These are phyloP conservation scores for Tolypocladium cylindrosporum DNA, from an alignment of 2,329 filamentous ascomycete species.

Conservation along the genomic window DNA sequence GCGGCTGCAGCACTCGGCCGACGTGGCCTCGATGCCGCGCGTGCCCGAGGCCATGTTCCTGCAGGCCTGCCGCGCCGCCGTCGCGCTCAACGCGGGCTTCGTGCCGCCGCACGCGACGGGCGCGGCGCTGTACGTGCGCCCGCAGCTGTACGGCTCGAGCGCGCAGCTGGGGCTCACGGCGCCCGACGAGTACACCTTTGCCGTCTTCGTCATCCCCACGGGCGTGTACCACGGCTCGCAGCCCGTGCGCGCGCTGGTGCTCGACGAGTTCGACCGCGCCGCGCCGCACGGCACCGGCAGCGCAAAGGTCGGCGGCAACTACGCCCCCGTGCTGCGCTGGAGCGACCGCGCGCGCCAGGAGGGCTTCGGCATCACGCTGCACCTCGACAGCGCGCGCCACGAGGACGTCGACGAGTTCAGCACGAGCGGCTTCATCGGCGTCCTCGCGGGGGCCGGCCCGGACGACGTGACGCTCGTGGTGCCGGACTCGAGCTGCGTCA, in stretches of 20 bases:
- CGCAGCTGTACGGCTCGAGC: conserved; percentile 76
- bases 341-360: conserved; percentile 70
- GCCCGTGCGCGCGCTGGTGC: conserved; percentile 76
- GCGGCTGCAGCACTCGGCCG: conserved; percentile 76
- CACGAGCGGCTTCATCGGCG: conserved; percentile 86
- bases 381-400: conserved; percentile 76
- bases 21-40: conserved; percentile 71
- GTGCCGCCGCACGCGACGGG: conserved; percentile 85
- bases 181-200: conserved; percentile 86
- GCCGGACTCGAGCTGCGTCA: conserved; percentile 81
- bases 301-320: conserved; percentile 95
- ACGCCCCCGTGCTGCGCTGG: conserved; percentile 82
- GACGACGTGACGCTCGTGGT: conserved; percentile 63
- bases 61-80: conserved; percentile 66
- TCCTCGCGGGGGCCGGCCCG: conserved; percentile 37
- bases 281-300: conserved; percentile 85
- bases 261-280: conserved; percentile 88
- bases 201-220: conserved; percentile 82
- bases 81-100: conserved; percentile 79
- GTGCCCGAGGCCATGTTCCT: conserved; percentile 72
- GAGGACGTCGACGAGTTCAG: conserved; percentile 92
- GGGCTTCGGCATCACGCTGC: conserved; percentile 89
- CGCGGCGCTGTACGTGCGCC: conserved; percentile 86
- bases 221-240: conserved; percentile 89
- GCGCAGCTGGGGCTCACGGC: conserved; percentile 80